phyloP scores from a whole-genome alignment of 2,329 filamentous ascomycete genomes.

The Verticillium albo-atrum region DNA sequence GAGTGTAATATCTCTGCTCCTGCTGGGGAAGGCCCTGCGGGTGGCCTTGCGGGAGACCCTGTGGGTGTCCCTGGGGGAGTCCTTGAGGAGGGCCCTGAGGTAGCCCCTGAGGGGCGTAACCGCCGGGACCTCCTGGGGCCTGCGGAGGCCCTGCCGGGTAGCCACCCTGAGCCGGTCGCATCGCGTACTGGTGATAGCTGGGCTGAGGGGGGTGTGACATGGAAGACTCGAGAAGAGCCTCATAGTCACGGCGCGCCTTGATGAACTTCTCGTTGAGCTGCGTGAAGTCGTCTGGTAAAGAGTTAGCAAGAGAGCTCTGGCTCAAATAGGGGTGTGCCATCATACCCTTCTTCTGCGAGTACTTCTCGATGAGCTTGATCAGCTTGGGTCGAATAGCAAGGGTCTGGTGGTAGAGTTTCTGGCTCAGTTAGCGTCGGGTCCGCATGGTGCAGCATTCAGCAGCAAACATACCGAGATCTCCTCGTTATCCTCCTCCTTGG shows the following conservation, averaged over 20 bases:
- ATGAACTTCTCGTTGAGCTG: constrained; percentile 99
- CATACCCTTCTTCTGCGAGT: constrained; percentile 95
- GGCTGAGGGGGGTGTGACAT: constrained; percentile 91
- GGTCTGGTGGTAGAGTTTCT: constrained; percentile 86
- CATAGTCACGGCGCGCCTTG: constrained; percentile 95
- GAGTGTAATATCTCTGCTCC: constrained; percentile 60
- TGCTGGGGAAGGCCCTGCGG: constrained; percentile 5
- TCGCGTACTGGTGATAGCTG: constrained; percentile 65
- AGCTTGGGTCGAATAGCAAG: constrained; percentile 92
- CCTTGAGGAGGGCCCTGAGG: constrained; percentile 20
- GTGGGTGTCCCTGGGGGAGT: constrained; percentile 8
- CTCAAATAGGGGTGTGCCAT: too few species aligned
- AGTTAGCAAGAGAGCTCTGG: constrained; percentile 7
- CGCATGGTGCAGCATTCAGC: background rate
- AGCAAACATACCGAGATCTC: constrained; percentile 73
- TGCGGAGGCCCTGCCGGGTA: constrained; percentile 25
- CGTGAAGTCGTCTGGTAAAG: constrained; percentile 85
- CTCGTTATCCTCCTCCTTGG: constrained; percentile 88
- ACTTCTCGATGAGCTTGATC: constrained; percentile 97
- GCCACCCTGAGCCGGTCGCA: constrained; percentile 45
- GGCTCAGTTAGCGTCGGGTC: constrained; percentile 23
- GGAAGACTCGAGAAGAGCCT: constrained; percentile 89
- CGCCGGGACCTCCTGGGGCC: constrained; percentile 19
- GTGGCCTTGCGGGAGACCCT: constrained; percentile 1
- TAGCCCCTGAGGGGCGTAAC: constrained; percentile 37